Evolutionary conservation across 108 stramenopile genomes (phyloP), one percentile per base, ranked within the genome.

Genomic region (Schizochytrium sp.): DNA sequence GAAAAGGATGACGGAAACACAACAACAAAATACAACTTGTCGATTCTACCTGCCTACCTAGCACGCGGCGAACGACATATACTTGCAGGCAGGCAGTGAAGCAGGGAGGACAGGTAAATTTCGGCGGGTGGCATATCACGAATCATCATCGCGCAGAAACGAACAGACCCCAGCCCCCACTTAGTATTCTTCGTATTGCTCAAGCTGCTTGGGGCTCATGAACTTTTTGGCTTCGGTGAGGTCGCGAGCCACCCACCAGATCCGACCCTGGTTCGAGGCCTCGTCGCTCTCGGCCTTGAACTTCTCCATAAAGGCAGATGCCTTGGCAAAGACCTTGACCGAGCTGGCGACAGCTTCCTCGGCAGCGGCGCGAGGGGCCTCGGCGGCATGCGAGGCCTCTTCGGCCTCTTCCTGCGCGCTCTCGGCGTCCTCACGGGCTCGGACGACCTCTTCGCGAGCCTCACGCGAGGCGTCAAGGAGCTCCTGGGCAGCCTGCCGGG

Each of bases 201-300:
- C 48, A 34, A 83, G 76, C 28, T 83, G 76, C 28, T 47, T 53
- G n/a, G 76, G 76, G 76, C 48, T 83, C 76, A 83, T 83, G 4
- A 45, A 83, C 51, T 83, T 83, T 23, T 83, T 83, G n/a, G 76
- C 76, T 23, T 83, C 76, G n/a, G 12, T 23, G 51, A 83, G 76
- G 0, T 83, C 76, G 51, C 76, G 76, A 25, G 4, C 76, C 10
- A 83, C 2, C 76, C 76, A 83, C 76, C 76, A 83, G 25, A 83
- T 53, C 6, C 76, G 18, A 23, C 76, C 76, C 45, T 53, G 76
- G 25, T 28, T 3, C 8, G 63, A 41, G 45, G 76, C 76, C 3
- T 53, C 23, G n/a, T 47, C 51, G 25, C 19, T 47, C n/a, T 83
- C 76, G 48, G n/a, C 76, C 51, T 83, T 83, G 51, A 83, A 25